Base-by-base conservation (phyloP, 2,329 filamentous ascomycete species). In the Lizonia empirigonia region DNA sequence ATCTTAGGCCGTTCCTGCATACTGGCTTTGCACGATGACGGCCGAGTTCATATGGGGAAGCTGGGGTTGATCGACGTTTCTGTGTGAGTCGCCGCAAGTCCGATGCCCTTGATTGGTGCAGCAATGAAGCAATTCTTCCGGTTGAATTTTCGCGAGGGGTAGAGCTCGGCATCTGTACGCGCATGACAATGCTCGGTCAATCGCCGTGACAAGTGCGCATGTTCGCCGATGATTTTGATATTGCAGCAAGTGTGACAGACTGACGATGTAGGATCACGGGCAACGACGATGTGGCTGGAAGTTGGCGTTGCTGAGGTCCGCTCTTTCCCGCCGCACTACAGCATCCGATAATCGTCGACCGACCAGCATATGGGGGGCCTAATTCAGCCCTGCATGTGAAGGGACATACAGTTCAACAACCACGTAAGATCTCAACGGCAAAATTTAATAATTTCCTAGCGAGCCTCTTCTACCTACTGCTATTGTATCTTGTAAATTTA, bases 21-120 rank as follows among this genome's bases (percentile, higher is more conserved):
- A 10, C 3, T 30, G 16, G 26, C 18, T 4, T 37, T 16, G 23
- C 16, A 7, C 9, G 22, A 34, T 20, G 29, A 39, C 9, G 18
- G n/a, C 32, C 30, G 29, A 22, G 9, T 34, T 41, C 30, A 36
- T 45, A 36, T 45, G 34, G 41, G 29, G 36, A 35, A 35, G 13
- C 40, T 30, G 40, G 30, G 30, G 40, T 39, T 24, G 35, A 45
- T 45, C 36, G 19, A 36, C 41, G 22, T 36, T 9, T 29, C 19
- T 29, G 7, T 24, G 29, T 22, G 12, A 37, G 7, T 30, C 9
- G 13, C 27, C 6, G 35, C 22, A 24, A 24, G 8, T 24, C n/a
- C 27, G 26, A 1, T 26, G 6, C 24, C 27, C 15, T 18, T 40
- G 13, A 51, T 51, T 51, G 48, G 48, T 36, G 48, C 36, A 40